A percentile compares a stretch with the other conserved stretches of the same genome.
Conservation (phyloP, 2,329 filamentous ascomycete species). For the Cladophialophora chaetospira region DNA sequence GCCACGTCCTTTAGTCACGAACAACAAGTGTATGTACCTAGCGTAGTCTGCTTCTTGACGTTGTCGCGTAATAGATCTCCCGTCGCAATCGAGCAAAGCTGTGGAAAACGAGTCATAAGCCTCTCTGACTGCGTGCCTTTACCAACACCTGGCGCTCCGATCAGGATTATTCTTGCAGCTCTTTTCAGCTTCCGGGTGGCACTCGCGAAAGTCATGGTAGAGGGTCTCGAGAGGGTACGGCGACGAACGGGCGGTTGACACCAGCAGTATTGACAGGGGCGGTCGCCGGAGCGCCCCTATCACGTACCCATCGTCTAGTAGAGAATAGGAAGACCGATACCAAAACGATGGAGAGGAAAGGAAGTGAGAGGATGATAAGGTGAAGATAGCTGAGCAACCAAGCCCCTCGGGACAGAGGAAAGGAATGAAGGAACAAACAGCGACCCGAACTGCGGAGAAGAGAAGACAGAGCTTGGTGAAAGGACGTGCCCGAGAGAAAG, state of each 20-base stretch:
- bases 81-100: constrained; percentile 88
- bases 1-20: constrained; percentile 12
- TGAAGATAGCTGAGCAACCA: not conserved
- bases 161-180: constrained; percentile 89
- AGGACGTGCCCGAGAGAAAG: not conserved
- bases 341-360: not conserved
- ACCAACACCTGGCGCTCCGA: constrained; percentile 94
- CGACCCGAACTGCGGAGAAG: constrained; percentile 1
- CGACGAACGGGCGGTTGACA: not conserved
- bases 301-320: constrained; percentile 18
- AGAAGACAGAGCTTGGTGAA: not conserved
- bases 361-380: not conserved
- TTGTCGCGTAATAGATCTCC: constrained; percentile 90
- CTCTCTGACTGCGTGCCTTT: constrained; percentile 96
- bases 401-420: not conserved
- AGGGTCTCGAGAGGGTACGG: not conserved
- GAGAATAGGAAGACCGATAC: not conserved
- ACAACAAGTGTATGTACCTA: constrained; percentile 60
- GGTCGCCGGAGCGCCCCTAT: constrained; percentile 7
- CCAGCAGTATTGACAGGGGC: not conserved
- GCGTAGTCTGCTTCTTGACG: constrained; percentile 82
- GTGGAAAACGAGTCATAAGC: constrained; percentile 80
- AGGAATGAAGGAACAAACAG: not conserved
- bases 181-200: constrained; percentile 62
- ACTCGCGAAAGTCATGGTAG: constrained; percentile 32